These are phyloP conservation scores for Sporothrix luriei DNA, from an alignment of 2,329 filamentous ascomycete species.

Conservation along the genomic window DNA sequence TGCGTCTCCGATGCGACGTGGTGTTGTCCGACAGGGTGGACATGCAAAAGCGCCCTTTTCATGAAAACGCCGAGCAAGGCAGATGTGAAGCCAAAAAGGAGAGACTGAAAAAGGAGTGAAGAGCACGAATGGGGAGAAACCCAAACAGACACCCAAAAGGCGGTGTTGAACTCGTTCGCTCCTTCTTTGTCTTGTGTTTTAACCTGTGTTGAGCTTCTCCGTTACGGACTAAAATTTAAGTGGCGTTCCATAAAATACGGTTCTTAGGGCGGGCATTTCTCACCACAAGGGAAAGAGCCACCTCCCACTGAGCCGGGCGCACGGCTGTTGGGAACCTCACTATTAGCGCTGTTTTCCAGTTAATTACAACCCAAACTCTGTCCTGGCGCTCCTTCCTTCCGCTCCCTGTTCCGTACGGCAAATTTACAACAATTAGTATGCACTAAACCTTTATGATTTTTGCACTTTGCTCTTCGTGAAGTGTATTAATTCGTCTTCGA, in stretches of 20 bases:
- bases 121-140: not conserved
- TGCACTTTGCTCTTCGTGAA: not conserved
- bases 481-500: not conserved
- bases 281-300: not conserved
- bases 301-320: not conserved
- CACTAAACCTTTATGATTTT: not conserved
- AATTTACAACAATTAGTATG: constrained; percentile 3
- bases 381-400: not conserved
- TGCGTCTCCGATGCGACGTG: constrained; percentile 21
- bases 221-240: no score
- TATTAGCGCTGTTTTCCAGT: not conserved
- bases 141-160: constrained; percentile 24
- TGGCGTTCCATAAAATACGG: not conserved
- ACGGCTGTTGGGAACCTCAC: not conserved
- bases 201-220: not conserved
- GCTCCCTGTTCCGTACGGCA: not conserved
- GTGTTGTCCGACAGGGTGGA: constrained; percentile 16
- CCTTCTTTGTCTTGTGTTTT: constrained; percentile 6
- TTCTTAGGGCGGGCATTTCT: not conserved
- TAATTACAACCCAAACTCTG: not conserved
- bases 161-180: constrained; percentile 28
- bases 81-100: not conserved
- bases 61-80: not conserved
- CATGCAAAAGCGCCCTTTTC: not conserved
- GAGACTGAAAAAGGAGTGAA: not conserved